Evolutionary conservation across 805 yeast genomes (phyloP).

Genomic region (Komagataella pastoris): DNA sequence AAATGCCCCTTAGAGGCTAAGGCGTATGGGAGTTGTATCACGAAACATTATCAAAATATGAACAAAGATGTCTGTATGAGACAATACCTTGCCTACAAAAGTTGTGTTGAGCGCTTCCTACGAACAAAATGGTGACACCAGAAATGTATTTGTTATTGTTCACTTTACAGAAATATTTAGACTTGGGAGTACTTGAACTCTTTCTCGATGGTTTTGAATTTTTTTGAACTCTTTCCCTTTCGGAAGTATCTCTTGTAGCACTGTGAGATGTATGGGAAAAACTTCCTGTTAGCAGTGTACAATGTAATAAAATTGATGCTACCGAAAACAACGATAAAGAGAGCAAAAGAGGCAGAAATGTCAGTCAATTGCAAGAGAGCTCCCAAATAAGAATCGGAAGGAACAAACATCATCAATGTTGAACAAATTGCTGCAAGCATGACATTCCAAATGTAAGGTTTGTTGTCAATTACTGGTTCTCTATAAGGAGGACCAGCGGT

Average conservation of each 20-base stretch:
- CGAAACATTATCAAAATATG: slow-evolving; percentile 34
- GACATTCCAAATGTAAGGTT: slow-evolving; percentile 60
- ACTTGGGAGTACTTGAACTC: slow-evolving; percentile 9
- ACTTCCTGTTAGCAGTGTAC: slow-evolving; percentile 27
- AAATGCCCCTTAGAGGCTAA: slow-evolving; percentile 15
- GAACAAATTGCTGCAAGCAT: slow-evolving; percentile 36
- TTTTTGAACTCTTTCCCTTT: slow-evolving; percentile 14
- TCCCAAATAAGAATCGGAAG: slow-evolving; percentile 43
- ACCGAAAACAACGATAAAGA: slow-evolving; percentile 32
- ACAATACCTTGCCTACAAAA: slow-evolving; percentile 35
- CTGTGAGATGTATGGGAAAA: slow-evolving; percentile 28
- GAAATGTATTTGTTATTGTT: neutral
- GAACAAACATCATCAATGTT: slow-evolving; percentile 36
- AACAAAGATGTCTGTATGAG: slow-evolving; percentile 35
- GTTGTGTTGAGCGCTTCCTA: slow-evolving; percentile 29
- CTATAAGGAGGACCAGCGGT: slow-evolving; percentile 93
- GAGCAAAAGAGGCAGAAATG: slow-evolving; percentile 36
- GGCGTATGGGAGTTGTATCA: slow-evolving; percentile 43
- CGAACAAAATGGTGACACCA: slow-evolving; percentile 15
- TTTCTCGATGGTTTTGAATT: slow-evolving; percentile 22
- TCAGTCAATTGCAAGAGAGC: slow-evolving; percentile 64
- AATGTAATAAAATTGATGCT: slow-evolving; percentile 34
- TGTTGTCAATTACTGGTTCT: slow-evolving; percentile 52
- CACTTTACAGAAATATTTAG: neutral
- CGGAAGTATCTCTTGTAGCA: slow-evolving; percentile 23